These are phyloP conservation scores for Phragmites australis DNA, from an alignment of 176 grass and related monocot species.

Conservation along the genomic window DNA sequence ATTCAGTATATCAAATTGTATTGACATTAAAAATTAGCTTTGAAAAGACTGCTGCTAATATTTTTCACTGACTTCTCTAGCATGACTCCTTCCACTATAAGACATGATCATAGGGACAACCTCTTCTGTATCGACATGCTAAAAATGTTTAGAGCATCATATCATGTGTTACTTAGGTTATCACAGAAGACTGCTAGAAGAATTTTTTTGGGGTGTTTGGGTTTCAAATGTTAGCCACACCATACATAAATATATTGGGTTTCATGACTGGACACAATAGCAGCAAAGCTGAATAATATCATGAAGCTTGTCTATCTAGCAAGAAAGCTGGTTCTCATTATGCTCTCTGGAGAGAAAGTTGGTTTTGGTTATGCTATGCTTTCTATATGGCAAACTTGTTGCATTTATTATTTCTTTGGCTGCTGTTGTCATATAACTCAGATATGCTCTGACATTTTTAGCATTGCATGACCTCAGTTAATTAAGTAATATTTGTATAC, in stretches of 20 bases:
- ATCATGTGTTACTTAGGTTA: background rate
- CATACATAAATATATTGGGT: background rate
- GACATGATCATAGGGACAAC: background rate
- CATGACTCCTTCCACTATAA: background rate
- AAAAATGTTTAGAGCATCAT: background rate
- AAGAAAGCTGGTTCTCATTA: conserved; percentile 12
- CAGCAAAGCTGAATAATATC: background rate
- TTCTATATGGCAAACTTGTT: background rate
- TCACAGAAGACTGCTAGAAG: background rate
- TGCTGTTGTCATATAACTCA: background rate
- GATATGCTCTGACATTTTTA: background rate
- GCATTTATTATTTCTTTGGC: background rate
- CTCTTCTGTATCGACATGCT: background rate
- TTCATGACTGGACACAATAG: background rate
- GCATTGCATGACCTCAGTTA: background rate
- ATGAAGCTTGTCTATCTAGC: background rate
- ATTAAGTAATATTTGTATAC: background rate
- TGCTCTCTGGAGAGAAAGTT: too few relatives aligned
- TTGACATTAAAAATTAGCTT: background rate
- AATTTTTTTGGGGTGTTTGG: background rate
- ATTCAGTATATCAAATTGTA: background rate
- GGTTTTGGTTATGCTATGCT: conserved; percentile 3
- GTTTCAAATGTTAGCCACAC: background rate
- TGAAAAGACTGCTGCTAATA: conserved; percentile 10
- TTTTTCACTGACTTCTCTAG: conserved; percentile 13